Evolutionary conservation across 2,329 filamentous ascomycete species (phyloP).

Genomic region (Mycosphaerella arachidis): DNA sequence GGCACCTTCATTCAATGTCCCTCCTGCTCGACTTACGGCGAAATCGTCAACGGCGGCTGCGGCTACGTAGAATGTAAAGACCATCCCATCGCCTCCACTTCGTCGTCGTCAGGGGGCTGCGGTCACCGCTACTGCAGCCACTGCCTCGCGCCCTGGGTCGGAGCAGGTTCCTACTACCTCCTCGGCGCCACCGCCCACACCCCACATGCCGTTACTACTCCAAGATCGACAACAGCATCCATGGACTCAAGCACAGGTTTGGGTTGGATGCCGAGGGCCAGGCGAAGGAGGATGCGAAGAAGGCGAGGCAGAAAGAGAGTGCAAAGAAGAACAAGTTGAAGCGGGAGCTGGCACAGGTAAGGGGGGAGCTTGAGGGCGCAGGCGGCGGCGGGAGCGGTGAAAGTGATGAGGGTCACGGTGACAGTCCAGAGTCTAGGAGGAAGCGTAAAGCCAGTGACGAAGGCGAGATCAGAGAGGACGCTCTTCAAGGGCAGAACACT

Average conservation of each 20-base stretch:
- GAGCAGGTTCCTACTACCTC: constrained; percentile 7
- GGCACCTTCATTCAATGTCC: neutral
- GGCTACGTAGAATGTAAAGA: constrained; percentile 4
- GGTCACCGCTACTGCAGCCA: constrained; percentile 15
- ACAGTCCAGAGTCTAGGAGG: neutral
- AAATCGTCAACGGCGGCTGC: constrained; percentile 2
- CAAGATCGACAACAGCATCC: neutral
- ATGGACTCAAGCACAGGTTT: constrained; percentile 1
- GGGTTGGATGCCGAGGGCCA: neutral
- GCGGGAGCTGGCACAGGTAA: neutral
- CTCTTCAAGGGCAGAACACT: neutral
- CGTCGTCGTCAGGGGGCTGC: constrained; percentile 5
- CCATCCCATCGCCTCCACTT: neutral
- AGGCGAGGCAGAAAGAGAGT: neutral
- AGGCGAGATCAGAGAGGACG: neutral
- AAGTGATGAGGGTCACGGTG: neutral
- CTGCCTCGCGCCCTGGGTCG: constrained; percentile 15
- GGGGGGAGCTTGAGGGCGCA: too few species aligned
- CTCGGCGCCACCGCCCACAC: neutral
- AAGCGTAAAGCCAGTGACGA: neutral
- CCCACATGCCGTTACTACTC: neutral
- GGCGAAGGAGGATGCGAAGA: neutral
- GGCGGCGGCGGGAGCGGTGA: neutral
- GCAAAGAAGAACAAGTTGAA: neutral
- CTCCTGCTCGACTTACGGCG: neutral